Base-by-base conservation (phyloP, 495 filamentous ascomycete genomes). In the Penicillium flavigenum region DNA sequence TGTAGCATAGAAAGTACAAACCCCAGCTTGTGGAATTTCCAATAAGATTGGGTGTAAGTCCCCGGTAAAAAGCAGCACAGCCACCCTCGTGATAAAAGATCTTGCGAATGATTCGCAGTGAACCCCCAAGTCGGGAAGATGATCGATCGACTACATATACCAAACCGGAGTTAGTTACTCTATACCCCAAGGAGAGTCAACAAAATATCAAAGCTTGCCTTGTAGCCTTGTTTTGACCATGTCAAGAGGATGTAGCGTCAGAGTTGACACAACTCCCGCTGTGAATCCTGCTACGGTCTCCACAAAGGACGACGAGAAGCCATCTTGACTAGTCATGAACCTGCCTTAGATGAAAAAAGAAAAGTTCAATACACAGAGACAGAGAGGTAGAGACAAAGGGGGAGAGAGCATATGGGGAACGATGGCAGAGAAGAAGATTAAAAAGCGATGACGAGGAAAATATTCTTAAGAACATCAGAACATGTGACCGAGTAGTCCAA, bases 201-300 rank as follows among this genome's bases (percentile, higher is more conserved):
- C 4, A 32, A 5, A 27, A 42, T 3, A 44, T 3, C 20, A 9
- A 31, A 31, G 24, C 64, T 57, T 66, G 93, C 92, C 83, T 76
- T 99, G 94, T 63, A 99, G 84, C 56, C 94, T 88, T 39, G 92
- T 97, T 76, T 99, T 99, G 65, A 98, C 82, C 56, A 98, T 83
- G 74, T 99, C 94, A 50, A 99, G 80, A 19, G 94, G 94, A 76
- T 80, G 77, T 29, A 78, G 55, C 50, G 64, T 74, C 26, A 97
- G 80, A 31, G 94, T 96, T 17, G 91, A 86, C 60, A 89, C 83
- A 59, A 91, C 79, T 41, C 94, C 94, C 52, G 93, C 93, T 49
- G 87, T 86, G 70, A 98, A 88, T 58, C 94, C 94, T 45, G 93
- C 90, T 74, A 95, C 80, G 68, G 87, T 85, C 81, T 98, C 94